phyloP scores from a whole-genome alignment of 192 early-diverging fungal genomes.

The Podila minutissima region DNA sequence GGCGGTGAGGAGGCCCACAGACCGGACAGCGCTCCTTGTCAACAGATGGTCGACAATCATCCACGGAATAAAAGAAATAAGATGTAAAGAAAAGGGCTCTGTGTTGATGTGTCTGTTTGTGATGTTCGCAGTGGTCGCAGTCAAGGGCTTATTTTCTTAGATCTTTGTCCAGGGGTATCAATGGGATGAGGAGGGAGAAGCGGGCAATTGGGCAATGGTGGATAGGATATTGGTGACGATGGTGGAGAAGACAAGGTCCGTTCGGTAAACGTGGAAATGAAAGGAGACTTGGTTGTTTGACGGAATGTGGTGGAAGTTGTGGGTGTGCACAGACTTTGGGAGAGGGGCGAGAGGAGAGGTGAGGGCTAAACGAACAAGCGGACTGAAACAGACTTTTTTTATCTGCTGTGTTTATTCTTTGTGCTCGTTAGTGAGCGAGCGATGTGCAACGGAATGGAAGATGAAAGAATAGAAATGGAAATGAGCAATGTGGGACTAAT shows the following conservation, averaged over 20 bases:
- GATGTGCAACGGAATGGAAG: background rate
- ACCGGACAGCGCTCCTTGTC: slow-evolving; percentile 30
- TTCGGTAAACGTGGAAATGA: no score
- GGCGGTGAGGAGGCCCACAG: slow-evolving; percentile 12
- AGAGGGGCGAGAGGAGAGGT: no score
- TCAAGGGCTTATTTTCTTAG: no score
- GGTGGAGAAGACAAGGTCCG: no score
- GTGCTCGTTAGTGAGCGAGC: background rate
- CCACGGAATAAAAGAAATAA: background rate
- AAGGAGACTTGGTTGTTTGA: no score
- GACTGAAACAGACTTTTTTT: background rate
- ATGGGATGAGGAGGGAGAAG: no score
- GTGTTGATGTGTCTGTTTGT: background rate
- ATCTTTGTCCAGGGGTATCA: no score
- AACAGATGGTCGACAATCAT: slow-evolving; percentile 38
- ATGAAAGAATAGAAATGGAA: background rate
- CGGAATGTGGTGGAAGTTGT: no score
- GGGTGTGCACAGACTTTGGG: no score
- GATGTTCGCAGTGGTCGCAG: background rate
- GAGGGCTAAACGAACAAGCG: no score
- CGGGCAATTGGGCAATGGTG: no score
- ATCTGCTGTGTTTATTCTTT: background rate
- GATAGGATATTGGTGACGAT: no score
- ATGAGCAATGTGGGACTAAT: background rate
- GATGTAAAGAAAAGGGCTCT: background rate